These are phyloP conservation scores for Xerocomus potaroensis DNA, from an alignment of 768 basidiomycete genomes.

Conservation along the genomic window DNA sequence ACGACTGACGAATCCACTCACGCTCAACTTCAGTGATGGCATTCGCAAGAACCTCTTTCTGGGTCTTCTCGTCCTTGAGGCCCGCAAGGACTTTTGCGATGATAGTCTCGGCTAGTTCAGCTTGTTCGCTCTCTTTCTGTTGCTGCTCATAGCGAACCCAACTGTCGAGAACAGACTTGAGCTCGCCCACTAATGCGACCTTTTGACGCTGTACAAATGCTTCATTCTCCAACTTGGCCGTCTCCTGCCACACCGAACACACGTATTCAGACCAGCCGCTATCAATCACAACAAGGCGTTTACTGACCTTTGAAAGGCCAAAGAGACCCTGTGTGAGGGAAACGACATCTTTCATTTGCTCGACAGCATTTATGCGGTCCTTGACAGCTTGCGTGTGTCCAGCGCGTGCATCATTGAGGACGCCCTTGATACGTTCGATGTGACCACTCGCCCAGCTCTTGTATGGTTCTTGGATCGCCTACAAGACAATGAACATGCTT, in stretches of 20 bases:
- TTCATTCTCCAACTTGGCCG: constrained; percentile 83
- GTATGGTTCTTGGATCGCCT: constrained; percentile 85
- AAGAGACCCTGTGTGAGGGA: constrained; percentile 88
- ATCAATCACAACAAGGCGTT: background rate
- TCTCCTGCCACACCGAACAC: constrained; percentile 54
- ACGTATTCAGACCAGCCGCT: background rate
- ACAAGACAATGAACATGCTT: constrained; percentile 16
- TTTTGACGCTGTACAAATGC: constrained; percentile 91
- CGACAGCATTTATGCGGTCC: constrained; percentile 87
- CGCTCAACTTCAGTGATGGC: constrained; percentile 91
- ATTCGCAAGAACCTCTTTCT: constrained; percentile 73
- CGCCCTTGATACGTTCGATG: constrained; percentile 75
- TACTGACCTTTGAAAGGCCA: constrained; percentile 77
- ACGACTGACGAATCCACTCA: constrained; percentile 43
- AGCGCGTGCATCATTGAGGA: constrained; percentile 76
- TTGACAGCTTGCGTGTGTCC: constrained; percentile 94
- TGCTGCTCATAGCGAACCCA: constrained; percentile 99
- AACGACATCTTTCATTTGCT: constrained; percentile 94
- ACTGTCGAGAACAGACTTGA: constrained; percentile 93
- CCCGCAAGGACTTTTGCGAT: constrained; percentile 83
- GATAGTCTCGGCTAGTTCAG: constrained; percentile 81
- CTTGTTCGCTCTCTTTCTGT: constrained; percentile 94
- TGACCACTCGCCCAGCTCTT: constrained; percentile 88
- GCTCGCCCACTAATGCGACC: constrained; percentile 77
- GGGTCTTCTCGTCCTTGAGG: constrained; percentile 83